A percentile compares a stretch with the other conserved stretches of the same genome.
phyloP scores from a whole-genome alignment of 495 filamentous ascomycete genomes.

The Sphaerosporella brunnea region DNA sequence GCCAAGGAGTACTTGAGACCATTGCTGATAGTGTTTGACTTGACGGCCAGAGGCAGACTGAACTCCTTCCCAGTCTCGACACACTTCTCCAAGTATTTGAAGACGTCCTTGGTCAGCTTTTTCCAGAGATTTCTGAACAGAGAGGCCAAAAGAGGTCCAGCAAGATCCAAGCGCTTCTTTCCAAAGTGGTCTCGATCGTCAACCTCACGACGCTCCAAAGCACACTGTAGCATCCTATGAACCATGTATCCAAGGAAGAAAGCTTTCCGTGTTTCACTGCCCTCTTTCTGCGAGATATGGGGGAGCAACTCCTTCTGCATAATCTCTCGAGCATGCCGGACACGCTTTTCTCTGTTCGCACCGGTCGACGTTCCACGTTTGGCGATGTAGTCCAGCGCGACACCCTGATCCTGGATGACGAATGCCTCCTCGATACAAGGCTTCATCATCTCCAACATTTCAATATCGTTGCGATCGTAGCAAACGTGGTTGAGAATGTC shows the following conservation, averaged over 20 bases:
- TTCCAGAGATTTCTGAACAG: slow-evolving; percentile 79
- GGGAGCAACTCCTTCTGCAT: slow-evolving; percentile 93
- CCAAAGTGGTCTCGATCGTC: slow-evolving; percentile 98
- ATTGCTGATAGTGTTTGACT: slow-evolving; percentile 76
- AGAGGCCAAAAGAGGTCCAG: slow-evolving; percentile 80
- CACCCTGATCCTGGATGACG: slow-evolving; percentile 85
- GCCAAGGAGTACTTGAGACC: slow-evolving; percentile 91
- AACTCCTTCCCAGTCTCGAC: slow-evolving; percentile 79
- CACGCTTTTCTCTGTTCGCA: slow-evolving; percentile 66
- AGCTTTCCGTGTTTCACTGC: slow-evolving; percentile 91
- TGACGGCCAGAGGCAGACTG: slow-evolving; percentile 73
- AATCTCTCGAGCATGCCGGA: slow-evolving; percentile 77
- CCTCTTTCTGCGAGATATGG: slow-evolving; percentile 87
- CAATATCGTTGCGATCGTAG: slow-evolving; percentile 83
- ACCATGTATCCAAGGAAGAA: slow-evolving; percentile 99
- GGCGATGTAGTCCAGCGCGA: slow-evolving; percentile 90
- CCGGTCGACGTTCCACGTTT: slow-evolving; percentile 64
- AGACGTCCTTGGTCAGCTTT: slow-evolving; percentile 73
- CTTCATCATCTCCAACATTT: slow-evolving; percentile 94
- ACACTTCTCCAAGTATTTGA: slow-evolving; percentile 73
- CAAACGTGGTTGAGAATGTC: slow-evolving; percentile 96
- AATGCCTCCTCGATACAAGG: slow-evolving; percentile 93
- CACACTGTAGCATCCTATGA: slow-evolving; percentile 78
- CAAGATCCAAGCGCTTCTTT: slow-evolving; percentile 93
- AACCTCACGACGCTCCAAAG: slow-evolving; percentile 72